Evolutionary conservation across 495 filamentous ascomycete genomes (phyloP).

Genomic region (Aspergillus wentii): DNA sequence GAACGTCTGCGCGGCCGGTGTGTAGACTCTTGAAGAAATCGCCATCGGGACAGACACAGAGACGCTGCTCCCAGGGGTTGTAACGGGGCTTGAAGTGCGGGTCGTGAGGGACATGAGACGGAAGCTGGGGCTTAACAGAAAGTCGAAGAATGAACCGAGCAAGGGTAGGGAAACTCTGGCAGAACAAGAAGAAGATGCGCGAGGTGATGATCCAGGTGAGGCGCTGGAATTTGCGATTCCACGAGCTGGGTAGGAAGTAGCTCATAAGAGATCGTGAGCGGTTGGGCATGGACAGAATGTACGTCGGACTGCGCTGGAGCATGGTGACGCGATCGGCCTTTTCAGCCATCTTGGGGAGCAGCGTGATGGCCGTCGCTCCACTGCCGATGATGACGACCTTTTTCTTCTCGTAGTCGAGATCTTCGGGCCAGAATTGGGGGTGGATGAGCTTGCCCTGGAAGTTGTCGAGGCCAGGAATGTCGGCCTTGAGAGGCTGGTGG

Average conservation of each 20-base stretch:
- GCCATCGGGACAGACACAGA: constrained; percentile 65
- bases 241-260: constrained; percentile 36
- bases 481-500: constrained; percentile 45
- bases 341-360: constrained; percentile 40
- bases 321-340: constrained; percentile 47
- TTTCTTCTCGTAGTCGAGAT: constrained; percentile 45
- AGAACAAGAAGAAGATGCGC: constrained; percentile 49
- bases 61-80: constrained; percentile 67
- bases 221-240: constrained; percentile 34
- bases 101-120: constrained; percentile 48
- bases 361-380: constrained; percentile 54
- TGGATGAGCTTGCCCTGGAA: constrained; percentile 45
- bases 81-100: constrained; percentile 71
- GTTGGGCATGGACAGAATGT: constrained; percentile 51
- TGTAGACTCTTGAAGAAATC: constrained; percentile 67
- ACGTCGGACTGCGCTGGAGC: constrained; percentile 55
- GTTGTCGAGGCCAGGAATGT: constrained; percentile 37
- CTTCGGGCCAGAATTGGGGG: constrained; percentile 50
- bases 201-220: constrained; percentile 41
- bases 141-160: constrained; percentile 42
- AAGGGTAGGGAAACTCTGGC: constrained; percentile 48
- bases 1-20: constrained; percentile 52
- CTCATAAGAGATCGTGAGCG: constrained; percentile 25
- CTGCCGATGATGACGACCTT: constrained; percentile 53
- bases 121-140: constrained; percentile 44